Evolutionary conservation across 352 stramenopile species (phyloP), one percentile per base, ranked within the genome.

Genomic region (Pythium sukuiense): DNA sequence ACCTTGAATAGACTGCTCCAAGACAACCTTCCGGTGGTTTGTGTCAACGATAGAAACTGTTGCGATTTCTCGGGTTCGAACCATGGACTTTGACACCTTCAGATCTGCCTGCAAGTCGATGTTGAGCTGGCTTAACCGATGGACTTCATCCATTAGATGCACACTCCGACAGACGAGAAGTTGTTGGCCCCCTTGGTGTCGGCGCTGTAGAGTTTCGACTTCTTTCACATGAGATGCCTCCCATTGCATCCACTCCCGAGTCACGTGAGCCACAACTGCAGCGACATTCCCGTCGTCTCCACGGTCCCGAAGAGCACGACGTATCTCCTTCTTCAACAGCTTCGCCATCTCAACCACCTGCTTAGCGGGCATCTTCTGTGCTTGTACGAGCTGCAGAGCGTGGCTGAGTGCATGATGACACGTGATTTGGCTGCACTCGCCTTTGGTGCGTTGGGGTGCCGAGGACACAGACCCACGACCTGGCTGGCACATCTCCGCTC

Each of bases 181-280:
- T 6, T 60, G 33, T 9, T 27, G 3, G 24, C 50, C 33, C 3
- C 55, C 24, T 12, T 11, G 26, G 2, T 55, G 56, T 2, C 8
- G 12, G 0, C 29, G 39, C 5, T 27, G 57, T 20, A 66, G 9
- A 1, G 14, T 6, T 16, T 46, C 24, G 6, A 67, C 37, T 13
- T 71, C 59, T 14, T 55, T 20, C 2, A 60, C 49, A 9, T 63
- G 65, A 6, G n/a, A 13, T 12, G 14, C 5, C 18, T 71, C 59
- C 65, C 65, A 71, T 5, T 33, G 11, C 48, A 71, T 66, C 58
- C 65, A 71, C n/a, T 59, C 29, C 0, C 1, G 33, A 4, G 29
- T 37, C 11, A 71, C 45, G 0, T 20, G 43, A 11, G 52, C 53
- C 18, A 67, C 20, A 0, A 71, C 7, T 6, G 27, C 11, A n/a